Conservation (phyloP, 345 rosid species). For the Pseudoturritis turrita region DNA sequence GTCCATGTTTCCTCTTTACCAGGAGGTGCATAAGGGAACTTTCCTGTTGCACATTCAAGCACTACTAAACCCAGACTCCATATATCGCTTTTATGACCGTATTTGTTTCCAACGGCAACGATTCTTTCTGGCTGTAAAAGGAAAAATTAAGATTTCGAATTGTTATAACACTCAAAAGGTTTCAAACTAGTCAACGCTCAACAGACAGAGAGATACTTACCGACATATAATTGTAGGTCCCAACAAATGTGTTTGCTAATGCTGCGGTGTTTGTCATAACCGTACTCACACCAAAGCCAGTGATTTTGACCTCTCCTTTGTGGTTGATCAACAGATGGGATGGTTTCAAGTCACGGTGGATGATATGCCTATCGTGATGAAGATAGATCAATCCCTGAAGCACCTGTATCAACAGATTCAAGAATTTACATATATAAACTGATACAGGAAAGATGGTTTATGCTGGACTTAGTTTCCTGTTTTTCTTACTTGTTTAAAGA, state of each 20-base stretch:
- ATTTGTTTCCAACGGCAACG: conserved; percentile 32
- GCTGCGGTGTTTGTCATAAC: conserved; percentile 74
- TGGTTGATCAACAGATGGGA: conserved; percentile 82
- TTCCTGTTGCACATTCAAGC: conserved; percentile 84
- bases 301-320: conserved; percentile 84
- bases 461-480: neutral
- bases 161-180: neutral
- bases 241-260: conserved; percentile 76
- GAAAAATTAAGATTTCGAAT: neutral
- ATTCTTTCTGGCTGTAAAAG: conserved; percentile 84
- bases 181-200: neutral
- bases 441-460: neutral
- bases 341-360: conserved; percentile 88
- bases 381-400: conserved; percentile 73
- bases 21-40: conserved; percentile 76
- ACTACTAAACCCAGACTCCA: conserved; percentile 94
- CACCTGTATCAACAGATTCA: conserved; percentile 41
- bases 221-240: conserved; percentile 87
- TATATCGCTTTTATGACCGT: conserved; percentile 81
- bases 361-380: conserved; percentile 77
- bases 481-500: conserved; percentile 65
- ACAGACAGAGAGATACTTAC: conserved; percentile 41
- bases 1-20: conserved; percentile 61
- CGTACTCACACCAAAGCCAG: conserved; percentile 89
- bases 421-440: neutral